Conservation (phyloP, 306 rosid species). For the Cucumis melo region DNA sequence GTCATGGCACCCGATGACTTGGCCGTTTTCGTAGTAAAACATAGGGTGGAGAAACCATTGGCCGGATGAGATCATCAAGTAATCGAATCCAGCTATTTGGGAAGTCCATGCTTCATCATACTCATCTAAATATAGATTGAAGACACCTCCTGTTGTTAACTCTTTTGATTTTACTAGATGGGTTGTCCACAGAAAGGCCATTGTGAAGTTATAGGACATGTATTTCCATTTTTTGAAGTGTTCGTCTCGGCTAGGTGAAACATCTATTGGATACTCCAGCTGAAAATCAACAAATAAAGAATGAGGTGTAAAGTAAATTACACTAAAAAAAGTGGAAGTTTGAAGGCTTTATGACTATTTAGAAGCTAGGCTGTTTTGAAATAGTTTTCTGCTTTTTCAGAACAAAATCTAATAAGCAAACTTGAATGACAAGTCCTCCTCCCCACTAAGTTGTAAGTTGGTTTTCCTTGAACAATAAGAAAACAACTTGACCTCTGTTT, state of each 20-base stretch:
- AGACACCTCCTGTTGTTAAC: conserved; percentile 31
- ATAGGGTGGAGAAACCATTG: conserved; percentile 69
- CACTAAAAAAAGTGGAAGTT: neutral
- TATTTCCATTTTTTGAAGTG: conserved; percentile 57
- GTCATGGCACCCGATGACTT: conserved; percentile 50
- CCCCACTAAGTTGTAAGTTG: neutral
- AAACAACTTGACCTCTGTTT: too few relatives aligned
- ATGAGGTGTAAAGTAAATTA: neutral
- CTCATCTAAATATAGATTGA: conserved; percentile 67
- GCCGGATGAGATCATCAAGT: conserved; percentile 53
- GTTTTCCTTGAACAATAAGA: too few relatives aligned
- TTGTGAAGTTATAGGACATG: conserved; percentile 68
- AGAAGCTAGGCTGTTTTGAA: neutral
- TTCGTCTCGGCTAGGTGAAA: conserved; percentile 36
- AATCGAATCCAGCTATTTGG: conserved; percentile 42
- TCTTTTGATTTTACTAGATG: conserved; percentile 53
- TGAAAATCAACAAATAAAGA: conserved; percentile 3
- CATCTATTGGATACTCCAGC: conserved; percentile 83
- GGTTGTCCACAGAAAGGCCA: conserved; percentile 65
- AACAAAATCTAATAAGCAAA: neutral
- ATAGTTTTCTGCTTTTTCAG: neutral
- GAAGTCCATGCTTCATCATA: conserved; percentile 50
- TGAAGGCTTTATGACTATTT: neutral
- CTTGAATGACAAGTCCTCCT: neutral
- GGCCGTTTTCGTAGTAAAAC: conserved; percentile 35